Evolutionary conservation across 805 yeast species (phyloP), one percentile per base, ranked within the genome.

Genomic region (Pichia paraexigua): DNA sequence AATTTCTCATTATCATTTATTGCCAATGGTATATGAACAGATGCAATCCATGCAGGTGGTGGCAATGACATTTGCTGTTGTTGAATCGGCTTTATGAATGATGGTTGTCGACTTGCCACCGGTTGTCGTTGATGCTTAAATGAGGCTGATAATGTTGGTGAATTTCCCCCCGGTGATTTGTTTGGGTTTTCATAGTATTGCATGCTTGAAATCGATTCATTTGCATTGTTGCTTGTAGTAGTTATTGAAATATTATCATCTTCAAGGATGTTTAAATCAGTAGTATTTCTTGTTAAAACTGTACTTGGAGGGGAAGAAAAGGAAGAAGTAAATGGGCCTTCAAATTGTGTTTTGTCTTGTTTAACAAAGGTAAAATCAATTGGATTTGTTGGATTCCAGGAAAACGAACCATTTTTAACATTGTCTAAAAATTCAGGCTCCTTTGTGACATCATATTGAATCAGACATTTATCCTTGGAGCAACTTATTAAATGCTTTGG

Each of bases 371-470:
- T 56, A 42, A 87, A 61, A 46, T 75, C 77, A 42, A 77, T 73
- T 18, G 60, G 62, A 0, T 80, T 73, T 5, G 53, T 49, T 22
- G 67, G 66, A 50, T 79, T 71, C 95, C 94, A 87, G 0, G 82
- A 72, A 5, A 76, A 60, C 0, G 87, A 69, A 0, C 74, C 72
- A 9, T 75, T 65, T 1, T 80, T 71, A 28, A 88, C 62, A 42
- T 78, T 75, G 47, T 81, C 82, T 7, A 78, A 62, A 1, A 72
- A 68, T 6, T 54, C 75, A 59, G 69, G 69, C 49, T 76, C 77
- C 13, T 56, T 54, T 1, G 71, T 56, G 11, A 81, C 64, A 57
- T 79, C 82, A 48, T 77, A 75, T 55, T 73, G 78, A 5, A 73
- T 60, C 42, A 82, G 64, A 18, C 61, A 62, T 49, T 73, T 73